A percentile compares a stretch with the other conserved stretches of the same genome.
Evolutionary conservation across 306 rosid species (phyloP).

Genomic region (Clitoria ternatea): DNA sequence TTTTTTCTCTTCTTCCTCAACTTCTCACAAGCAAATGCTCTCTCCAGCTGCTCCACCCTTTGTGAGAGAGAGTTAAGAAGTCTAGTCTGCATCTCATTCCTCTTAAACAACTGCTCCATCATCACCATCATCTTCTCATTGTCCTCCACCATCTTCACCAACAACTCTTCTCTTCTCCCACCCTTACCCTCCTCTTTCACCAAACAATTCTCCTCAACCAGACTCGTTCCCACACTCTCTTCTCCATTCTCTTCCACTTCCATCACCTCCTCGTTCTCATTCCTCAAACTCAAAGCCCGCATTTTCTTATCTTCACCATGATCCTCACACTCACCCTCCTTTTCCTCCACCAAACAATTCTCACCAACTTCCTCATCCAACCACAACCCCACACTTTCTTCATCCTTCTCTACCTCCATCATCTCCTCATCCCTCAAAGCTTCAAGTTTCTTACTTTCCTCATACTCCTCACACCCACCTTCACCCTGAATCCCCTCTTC

Average conservation of each 20-base stretch:
- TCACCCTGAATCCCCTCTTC: not conserved
- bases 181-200: not conserved
- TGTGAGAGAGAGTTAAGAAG: slow-evolving; percentile 49
- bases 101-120: slow-evolving; percentile 48
- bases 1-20: slow-evolving; percentile 54
- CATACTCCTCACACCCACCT: not conserved
- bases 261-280: not conserved
- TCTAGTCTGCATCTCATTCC: slow-evolving; percentile 48
- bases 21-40: slow-evolving; percentile 43
- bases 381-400: not conserved
- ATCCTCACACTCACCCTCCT: too few relatives aligned
- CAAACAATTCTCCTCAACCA: slow-evolving; percentile 13
- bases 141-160: slow-evolving; percentile 57
- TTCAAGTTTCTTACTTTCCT: not conserved
- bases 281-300: too few relatives aligned
- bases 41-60: slow-evolving; percentile 64
- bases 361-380: too few relatives aligned
- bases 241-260: slow-evolving; percentile 31
- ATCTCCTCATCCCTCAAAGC: not conserved
- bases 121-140: slow-evolving; percentile 57
- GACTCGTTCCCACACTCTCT: slow-evolving; percentile 17
- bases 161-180: not conserved
- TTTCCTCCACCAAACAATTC: not conserved
- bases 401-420: not conserved
- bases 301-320: too few relatives aligned